Base-by-base conservation (phyloP, 2,329 filamentous ascomycete genomes). In the Xylaria sp. region DNA sequence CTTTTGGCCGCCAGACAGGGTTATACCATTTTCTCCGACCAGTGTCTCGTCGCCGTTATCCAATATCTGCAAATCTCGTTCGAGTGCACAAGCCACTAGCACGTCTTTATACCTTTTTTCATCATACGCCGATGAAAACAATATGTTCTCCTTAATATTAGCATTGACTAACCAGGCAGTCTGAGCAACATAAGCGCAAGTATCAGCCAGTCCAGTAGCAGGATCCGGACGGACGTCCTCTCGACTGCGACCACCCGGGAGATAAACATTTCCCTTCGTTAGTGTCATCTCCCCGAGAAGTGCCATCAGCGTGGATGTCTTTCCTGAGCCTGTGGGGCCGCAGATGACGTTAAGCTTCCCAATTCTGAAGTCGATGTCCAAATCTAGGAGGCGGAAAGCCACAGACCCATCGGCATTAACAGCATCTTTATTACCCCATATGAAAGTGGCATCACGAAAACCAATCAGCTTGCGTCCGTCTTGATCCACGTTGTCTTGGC, bases 101-200 rank as follows among this genome's bases (percentile, higher is more conserved):
- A 99, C 96, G 63, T 94, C 88, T 72, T 90, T 90, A 80, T 99
- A 99, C 59, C 95, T 89, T 77, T 90, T 87, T 75, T 95, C 88
- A 72, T 99, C 91, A 73, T 89, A 93, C 0, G 91, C 88, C 23
- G 92, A 90, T 7, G 94, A 91, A 77, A 99, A 99, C 0, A 97
- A 81, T 72, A 99, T 99, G 79, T 99, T 99, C 71, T 98, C 93
- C 79, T 93, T 94, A 80, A 99, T 97, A 23, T 92, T 97, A 54
- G 92, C 95, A 76, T 99, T 99, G 67, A 98, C 92, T 39, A 99
- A 86, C 96, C 96, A 99, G 9, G 96, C 94, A 79, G 97, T 92
- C 79, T 99, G 96, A 20, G 96, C 95, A 79, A 97, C 97, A 79
- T 98, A 99, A 18, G 96, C 96, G 68, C 98, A 91, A 69, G 92